A percentile compares a stretch with the other conserved stretches of the same genome.
phyloP scores from a whole-genome alignment of 371 early-diverging fungal species.

The Rhizopus stolonifer region DNA sequence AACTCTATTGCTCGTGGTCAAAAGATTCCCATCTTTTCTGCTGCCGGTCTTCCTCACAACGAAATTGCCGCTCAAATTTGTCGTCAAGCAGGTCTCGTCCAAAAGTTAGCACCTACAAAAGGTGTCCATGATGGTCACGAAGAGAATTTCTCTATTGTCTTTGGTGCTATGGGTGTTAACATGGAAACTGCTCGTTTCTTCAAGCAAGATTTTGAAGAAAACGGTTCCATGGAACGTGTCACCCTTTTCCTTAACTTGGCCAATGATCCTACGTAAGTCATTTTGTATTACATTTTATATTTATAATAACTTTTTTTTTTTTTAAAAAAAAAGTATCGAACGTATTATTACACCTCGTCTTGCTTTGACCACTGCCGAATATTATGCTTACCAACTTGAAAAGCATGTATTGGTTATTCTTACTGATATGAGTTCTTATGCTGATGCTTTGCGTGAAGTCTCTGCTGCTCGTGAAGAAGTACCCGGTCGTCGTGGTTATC shows the following conservation, averaged over 20 bases:
- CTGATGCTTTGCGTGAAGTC: slow-evolving; percentile 99
- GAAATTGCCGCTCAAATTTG: slow-evolving; percentile 99
- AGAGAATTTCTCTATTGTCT: slow-evolving; percentile 99
- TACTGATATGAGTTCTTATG: slow-evolving; percentile 99
- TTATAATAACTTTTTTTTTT: background rate
- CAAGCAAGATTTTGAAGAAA: slow-evolving; percentile 99
- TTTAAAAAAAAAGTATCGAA: slow-evolving; percentile 75
- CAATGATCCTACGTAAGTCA: slow-evolving; percentile 97
- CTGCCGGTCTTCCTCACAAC: slow-evolving; percentile 99
- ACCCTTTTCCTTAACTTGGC: slow-evolving; percentile 99
- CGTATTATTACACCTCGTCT: slow-evolving; percentile 99
- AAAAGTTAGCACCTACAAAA: slow-evolving; percentile 83
- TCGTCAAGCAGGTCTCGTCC: slow-evolving; percentile 99
- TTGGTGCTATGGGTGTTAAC: slow-evolving; percentile 99
- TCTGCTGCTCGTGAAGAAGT: slow-evolving; percentile 99
- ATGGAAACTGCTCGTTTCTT: slow-evolving; percentile 99
- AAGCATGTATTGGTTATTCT: slow-evolving; percentile 99
- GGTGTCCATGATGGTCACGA: slow-evolving; percentile 97
- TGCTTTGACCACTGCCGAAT: slow-evolving; percentile 99
- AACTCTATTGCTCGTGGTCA: slow-evolving; percentile 99
- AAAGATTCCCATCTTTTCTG: slow-evolving; percentile 99
- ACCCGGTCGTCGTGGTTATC: slow-evolving; percentile 99
- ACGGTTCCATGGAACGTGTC: slow-evolving; percentile 99
- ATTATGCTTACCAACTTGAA: slow-evolving; percentile 99
- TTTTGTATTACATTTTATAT: too few relatives aligned